Percentiles rank a stretch among this genome's conserved stretches.
phyloP scores from a whole-genome alignment of 441 rosid species.

The Populus hybrid region DNA sequence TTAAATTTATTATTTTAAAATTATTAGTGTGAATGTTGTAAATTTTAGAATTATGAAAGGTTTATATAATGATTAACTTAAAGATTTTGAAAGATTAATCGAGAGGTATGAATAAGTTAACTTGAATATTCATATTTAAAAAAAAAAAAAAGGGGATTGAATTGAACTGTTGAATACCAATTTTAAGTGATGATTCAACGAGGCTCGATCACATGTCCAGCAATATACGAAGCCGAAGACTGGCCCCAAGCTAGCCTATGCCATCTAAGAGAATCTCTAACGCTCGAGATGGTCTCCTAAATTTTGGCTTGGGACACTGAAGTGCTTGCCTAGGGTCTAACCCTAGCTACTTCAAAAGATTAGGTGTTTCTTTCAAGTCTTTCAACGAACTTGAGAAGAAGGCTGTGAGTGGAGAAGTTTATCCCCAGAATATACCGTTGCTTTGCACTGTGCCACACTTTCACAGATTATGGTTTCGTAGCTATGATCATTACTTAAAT shows the following conservation, averaged over 20 bases:
- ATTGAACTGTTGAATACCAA: too few species aligned
- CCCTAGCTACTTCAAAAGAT: neutral
- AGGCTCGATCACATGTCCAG: too few species aligned
- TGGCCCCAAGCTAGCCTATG: neutral
- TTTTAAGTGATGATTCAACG: too few species aligned
- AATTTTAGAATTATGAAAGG: too few species aligned
- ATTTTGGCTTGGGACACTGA: neutral
- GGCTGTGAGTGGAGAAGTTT: slow-evolving; percentile 28
- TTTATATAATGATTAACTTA: too few species aligned
- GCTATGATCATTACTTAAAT: slow-evolving; percentile 5
- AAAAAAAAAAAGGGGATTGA: too few species aligned
- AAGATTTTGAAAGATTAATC: too few species aligned
- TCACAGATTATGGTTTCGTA: neutral
- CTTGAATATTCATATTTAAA: too few species aligned
- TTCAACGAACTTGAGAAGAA: neutral
- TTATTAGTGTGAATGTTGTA: too few species aligned
- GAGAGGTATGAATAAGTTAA: rapidly evolving
- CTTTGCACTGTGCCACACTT: neutral
- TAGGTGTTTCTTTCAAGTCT: neutral
- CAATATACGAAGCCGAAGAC: neutral
- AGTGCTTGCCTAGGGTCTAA: neutral
- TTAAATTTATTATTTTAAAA: too few species aligned
- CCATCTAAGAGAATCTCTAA: neutral
- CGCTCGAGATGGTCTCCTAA: neutral
- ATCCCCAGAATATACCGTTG: slow-evolving; percentile 28